phyloP scores from a whole-genome alignment of 441 rosid species.

The Capsella rubella region DNA sequence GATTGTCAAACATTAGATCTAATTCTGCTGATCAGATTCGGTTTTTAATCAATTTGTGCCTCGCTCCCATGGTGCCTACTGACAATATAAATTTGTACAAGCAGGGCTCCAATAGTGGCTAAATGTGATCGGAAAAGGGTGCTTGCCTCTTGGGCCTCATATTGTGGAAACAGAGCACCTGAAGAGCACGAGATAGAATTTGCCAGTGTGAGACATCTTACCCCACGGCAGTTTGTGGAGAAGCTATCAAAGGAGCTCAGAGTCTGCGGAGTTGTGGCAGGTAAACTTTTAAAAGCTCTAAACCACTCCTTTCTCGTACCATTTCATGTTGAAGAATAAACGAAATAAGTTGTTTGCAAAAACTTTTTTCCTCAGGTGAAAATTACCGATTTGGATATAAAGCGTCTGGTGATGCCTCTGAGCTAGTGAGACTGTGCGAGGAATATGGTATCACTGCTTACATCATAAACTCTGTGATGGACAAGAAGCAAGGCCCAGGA shows the following conservation, averaged over 20 bases:
- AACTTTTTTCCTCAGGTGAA: constrained; percentile 55
- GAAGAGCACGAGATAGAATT: constrained; percentile 70
- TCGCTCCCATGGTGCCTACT: constrained; percentile 1
- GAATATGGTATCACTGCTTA: constrained; percentile 70
- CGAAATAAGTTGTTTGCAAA: not conserved
- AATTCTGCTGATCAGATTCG: constrained; percentile 9
- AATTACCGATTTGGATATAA: constrained; percentile 87
- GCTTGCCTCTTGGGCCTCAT: constrained; percentile 74
- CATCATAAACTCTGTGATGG: constrained; percentile 86
- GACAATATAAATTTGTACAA: constrained; percentile 20
- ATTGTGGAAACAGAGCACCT: constrained; percentile 69
- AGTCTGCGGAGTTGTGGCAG: constrained; percentile 86
- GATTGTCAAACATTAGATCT: not conserved
- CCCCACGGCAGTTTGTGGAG: constrained; percentile 82
- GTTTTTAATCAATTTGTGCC: not conserved
- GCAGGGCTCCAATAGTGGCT: constrained; percentile 84
- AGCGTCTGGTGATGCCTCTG: constrained; percentile 83
- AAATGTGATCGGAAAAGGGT: constrained; percentile 81
- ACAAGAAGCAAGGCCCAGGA: constrained; percentile 61
- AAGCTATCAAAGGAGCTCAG: constrained; percentile 75
- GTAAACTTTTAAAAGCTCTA: constrained; percentile 41
- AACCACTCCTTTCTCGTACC: not conserved
- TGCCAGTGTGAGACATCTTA: constrained; percentile 77
- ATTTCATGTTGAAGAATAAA: not conserved
- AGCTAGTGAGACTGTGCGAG: constrained; percentile 68